A percentile compares a stretch with the other conserved stretches of the same genome.
phyloP scores from a whole-genome alignment of 2,329 filamentous ascomycete genomes.

The Teratosphaeria nubilosa region DNA sequence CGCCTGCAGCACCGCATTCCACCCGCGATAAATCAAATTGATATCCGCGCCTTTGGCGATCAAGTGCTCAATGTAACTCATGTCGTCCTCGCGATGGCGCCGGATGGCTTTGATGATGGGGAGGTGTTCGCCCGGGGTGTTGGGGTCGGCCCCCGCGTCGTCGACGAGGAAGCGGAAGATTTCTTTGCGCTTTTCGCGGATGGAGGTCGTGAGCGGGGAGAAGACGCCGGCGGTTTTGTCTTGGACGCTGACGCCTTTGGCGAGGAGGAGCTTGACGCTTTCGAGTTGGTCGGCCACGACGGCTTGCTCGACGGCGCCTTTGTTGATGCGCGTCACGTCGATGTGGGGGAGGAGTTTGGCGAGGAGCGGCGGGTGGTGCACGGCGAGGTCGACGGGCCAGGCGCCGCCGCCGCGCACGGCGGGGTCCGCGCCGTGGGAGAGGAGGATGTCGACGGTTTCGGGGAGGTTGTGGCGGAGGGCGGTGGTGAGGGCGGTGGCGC shows the following conservation, averaged over 20 bases:
- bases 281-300: conserved; percentile 59
- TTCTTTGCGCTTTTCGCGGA: conserved; percentile 51
- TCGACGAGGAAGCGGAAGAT: conserved; percentile 54
- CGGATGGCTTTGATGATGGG: conserved; percentile 61
- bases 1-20: conserved; percentile 58
- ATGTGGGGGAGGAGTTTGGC: conserved; percentile 49
- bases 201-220: conserved; percentile 56
- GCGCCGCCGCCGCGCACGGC: conserved; percentile 57
- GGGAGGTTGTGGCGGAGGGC: conserved; percentile 52
- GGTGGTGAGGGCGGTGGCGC: conserved; percentile 53
- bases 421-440: conserved; percentile 51
- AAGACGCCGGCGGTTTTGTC: conserved; percentile 66
- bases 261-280: conserved; percentile 54
- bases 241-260: conserved; percentile 56
- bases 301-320: conserved; percentile 58
- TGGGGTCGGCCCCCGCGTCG: conserved; percentile 53
- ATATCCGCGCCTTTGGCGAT: conserved; percentile 55
- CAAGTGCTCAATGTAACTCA: conserved; percentile 52
- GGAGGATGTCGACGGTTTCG: conserved; percentile 50
- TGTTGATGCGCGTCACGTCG: conserved; percentile 50
- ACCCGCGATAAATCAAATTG: conserved; percentile 57
- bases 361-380: conserved; percentile 50
- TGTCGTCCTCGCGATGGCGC: conserved; percentile 45
- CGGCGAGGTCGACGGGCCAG: conserved; percentile 62
- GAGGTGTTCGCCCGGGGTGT: conserved; percentile 59